phyloP scores from a whole-genome alignment of 2,329 filamentous ascomycete species.

The Pezicula carpinea region DNA sequence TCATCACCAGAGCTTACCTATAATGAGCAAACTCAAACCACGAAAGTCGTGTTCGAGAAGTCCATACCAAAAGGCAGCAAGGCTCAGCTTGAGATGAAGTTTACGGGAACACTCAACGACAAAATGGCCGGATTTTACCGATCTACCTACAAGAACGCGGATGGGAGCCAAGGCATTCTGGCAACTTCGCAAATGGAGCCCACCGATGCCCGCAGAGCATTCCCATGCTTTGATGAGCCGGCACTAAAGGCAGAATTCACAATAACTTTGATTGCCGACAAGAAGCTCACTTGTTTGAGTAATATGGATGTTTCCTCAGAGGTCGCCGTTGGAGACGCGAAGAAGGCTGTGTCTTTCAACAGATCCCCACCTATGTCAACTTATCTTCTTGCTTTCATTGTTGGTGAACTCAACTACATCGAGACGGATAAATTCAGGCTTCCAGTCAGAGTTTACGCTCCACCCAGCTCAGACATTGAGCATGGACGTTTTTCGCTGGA shows the following conservation, averaged over 20 bases:
- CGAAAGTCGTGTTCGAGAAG: slow-evolving; percentile 74
- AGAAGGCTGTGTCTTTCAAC: slow-evolving; percentile 88
- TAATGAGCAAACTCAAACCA: slow-evolving; percentile 76
- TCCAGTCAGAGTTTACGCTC: slow-evolving; percentile 90
- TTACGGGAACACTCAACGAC: slow-evolving; percentile 78
- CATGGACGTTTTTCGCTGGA: slow-evolving; percentile 88
- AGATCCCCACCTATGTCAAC: slow-evolving; percentile 93
- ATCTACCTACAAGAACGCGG: slow-evolving; percentile 80
- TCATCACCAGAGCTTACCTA: slow-evolving; percentile 66
- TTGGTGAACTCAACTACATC: slow-evolving; percentile 90
- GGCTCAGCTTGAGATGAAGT: slow-evolving; percentile 72
- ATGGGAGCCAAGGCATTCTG: slow-evolving; percentile 76
- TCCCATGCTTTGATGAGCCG: slow-evolving; percentile 96
- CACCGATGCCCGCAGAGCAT: slow-evolving; percentile 86
- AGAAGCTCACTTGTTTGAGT: slow-evolving; percentile 84
- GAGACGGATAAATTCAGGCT: slow-evolving; percentile 89
- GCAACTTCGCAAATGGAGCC: slow-evolving; percentile 96
- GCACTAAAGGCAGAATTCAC: slow-evolving; percentile 90
- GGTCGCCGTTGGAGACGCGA: slow-evolving; percentile 63
- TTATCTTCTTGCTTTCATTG: slow-evolving; percentile 89
- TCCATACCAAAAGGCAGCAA: slow-evolving; percentile 69
- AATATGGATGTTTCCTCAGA: slow-evolving; percentile 94
- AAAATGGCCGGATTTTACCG: slow-evolving; percentile 98
- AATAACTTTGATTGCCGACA: slow-evolving; percentile 85
- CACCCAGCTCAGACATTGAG: slow-evolving; percentile 83